Evolutionary conservation across 2,329 filamentous ascomycete species (phyloP), one percentile per base, ranked within the genome.

Genomic region (Stemphylium lycopersici): DNA sequence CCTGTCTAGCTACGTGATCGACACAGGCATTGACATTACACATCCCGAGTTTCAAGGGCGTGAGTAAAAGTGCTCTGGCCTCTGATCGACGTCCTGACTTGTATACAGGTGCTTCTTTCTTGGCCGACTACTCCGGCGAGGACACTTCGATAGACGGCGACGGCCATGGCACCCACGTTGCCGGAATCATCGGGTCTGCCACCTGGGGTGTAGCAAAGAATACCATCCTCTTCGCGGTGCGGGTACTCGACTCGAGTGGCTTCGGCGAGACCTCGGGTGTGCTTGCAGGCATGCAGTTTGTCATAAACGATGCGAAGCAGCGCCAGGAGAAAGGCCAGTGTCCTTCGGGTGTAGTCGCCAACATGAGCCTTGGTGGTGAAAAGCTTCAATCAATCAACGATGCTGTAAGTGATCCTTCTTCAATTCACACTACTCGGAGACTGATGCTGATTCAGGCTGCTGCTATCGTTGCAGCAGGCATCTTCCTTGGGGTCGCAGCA

Each of bases 11-110:
- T 90, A 84, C 68, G 76, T 89, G 16, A 80, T 89, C 24, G 87
- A 89, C 71, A 88, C 86, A 5, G 87, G 87, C 56, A 83, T 89
- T 68, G 73, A 76, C 34, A 70, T 75, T 15, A 79, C 77, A 3
- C 87, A 90, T 71, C 59, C 67, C 3, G 71, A 76, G 12, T 74
- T 76, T 16, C 67, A 69, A 62, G 68, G 67, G 41, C 71, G 74
- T 69, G 67, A 2, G 70, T 67, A 24, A n/a, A 18, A 18, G 6
- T 6, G 3, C 6, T 37, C 24, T 20, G n/a, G 7, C 20, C 13
- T 12, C 26, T 10, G 11, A 29, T 11, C 7, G 8, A 3, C 31
- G 8, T 4, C 34, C 42, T 52, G 20, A 59, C 48, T 4, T 45
- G 18, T 11, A 4, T 13, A 36, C 18, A 71, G 69, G 67, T 12